Conservation (phyloP, 139 green algal genomes). For the Micractinium sp. region DNA sequence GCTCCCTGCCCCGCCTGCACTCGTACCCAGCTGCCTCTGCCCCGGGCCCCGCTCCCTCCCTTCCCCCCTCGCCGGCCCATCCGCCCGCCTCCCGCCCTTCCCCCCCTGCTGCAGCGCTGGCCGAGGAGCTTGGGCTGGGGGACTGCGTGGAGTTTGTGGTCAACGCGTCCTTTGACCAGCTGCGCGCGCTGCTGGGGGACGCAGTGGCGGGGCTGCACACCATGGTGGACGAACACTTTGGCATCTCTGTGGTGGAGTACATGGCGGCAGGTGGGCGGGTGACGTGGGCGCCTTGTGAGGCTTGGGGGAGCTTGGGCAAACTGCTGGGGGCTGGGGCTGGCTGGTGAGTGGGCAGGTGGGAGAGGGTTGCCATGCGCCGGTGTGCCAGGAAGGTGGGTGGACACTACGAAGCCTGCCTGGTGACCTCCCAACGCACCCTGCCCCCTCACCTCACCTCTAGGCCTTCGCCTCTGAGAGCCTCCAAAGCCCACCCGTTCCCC, state of each 20-base stretch:
- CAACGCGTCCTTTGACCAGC: conserved; percentile 77
- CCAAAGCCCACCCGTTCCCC: neutral
- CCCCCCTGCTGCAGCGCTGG: conserved; percentile 22
- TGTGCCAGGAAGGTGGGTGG: neutral
- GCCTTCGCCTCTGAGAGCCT: no score
- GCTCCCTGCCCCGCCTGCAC: no score
- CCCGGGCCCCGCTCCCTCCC: neutral
- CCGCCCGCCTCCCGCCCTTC: neutral
- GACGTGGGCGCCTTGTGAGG: neutral
- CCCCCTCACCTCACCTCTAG: no score
- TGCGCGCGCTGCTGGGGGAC: conserved; percentile 77
- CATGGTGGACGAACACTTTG: conserved; percentile 99
- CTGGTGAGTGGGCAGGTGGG: neutral
- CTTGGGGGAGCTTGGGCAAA: neutral
- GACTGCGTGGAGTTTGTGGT: conserved; percentile 52
- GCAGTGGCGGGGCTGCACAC: conserved; percentile 93
- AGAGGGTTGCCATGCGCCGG: neutral
- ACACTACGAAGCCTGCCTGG: neutral
- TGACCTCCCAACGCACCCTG: no score
- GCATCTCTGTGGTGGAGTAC: conserved; percentile 98
- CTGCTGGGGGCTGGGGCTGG: neutral
- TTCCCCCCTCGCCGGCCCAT: neutral
- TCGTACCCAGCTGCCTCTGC: no score
- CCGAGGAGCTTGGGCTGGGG: conserved; percentile 45
- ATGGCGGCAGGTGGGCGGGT: conserved; percentile 83